phyloP scores from a whole-genome alignment of 2,329 filamentous ascomycete species.

The Leptoxyphium fumago region DNA sequence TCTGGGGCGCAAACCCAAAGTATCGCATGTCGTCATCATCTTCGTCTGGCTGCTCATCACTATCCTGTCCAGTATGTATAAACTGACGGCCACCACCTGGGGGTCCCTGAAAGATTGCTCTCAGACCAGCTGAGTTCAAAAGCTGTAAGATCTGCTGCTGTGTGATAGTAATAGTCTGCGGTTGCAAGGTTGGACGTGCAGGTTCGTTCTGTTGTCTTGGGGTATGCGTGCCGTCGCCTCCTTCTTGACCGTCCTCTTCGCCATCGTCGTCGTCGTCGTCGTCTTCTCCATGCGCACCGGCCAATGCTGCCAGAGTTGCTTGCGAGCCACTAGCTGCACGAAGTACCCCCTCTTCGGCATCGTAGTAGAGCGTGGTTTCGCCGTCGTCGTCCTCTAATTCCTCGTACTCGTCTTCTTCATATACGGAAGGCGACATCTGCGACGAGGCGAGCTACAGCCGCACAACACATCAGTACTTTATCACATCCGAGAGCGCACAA shows the following conservation, averaged over 20 bases:
- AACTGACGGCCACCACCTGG: constrained; percentile 10
- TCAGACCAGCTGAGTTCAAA: constrained; percentile 38
- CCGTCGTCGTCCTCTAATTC: constrained; percentile 23
- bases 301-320: constrained; percentile 4
- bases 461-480: too few species aligned
- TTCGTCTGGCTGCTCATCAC: constrained; percentile 14
- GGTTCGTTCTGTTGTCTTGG: constrained; percentile 5
- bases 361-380: constrained; percentile 23
- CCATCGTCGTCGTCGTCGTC: constrained; percentile 16
- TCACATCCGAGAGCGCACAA: too few species aligned
- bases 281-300: constrained; percentile 12
- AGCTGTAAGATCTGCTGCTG: constrained; percentile 39
- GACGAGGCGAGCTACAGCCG: constrained; percentile 9
- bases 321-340: constrained; percentile 13
- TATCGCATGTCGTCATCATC: constrained; percentile 28
- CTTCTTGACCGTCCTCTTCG: constrained; percentile 10
- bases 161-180: constrained; percentile 16
- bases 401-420: constrained; percentile 26
- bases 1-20: constrained; percentile 25
- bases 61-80: constrained; percentile 12
- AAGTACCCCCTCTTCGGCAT: constrained; percentile 24
- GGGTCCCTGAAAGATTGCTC: constrained; percentile 31
- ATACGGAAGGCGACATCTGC: constrained; percentile 18
- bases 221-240: constrained; percentile 12
- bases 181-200: constrained; percentile 4